phyloP scores from a whole-genome alignment of 2,329 filamentous ascomycete species.

The Colletotrichum siamense region DNA sequence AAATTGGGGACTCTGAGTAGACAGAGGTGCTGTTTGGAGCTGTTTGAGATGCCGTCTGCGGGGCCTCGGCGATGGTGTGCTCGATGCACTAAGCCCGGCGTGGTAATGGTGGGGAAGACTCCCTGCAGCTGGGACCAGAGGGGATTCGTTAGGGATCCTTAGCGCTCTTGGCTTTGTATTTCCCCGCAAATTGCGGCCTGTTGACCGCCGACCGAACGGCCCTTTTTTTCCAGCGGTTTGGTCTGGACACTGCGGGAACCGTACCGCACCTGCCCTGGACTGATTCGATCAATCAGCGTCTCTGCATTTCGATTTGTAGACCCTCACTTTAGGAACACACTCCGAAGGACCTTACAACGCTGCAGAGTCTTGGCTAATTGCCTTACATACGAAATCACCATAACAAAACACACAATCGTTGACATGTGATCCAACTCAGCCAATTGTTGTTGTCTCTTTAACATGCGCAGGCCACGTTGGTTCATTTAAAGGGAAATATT shows the following conservation, averaged over 20 bases:
- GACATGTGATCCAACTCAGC: background rate
- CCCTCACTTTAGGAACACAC: background rate
- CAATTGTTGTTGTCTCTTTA: background rate
- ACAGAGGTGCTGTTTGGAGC: background rate
- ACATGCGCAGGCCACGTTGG: background rate
- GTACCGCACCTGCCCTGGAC: background rate
- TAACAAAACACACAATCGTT: background rate
- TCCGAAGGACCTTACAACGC: background rate
- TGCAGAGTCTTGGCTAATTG: background rate
- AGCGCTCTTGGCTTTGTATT: constrained; percentile 6
- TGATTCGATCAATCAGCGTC: background rate
- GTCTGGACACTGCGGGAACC: background rate
- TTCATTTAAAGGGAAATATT: background rate
- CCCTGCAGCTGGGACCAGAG: constrained; percentile 3
- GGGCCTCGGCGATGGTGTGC: constrained; percentile 17
- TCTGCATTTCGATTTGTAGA: background rate
- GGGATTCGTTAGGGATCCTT: background rate
- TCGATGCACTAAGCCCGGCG: constrained; percentile 1
- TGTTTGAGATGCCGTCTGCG: background rate
- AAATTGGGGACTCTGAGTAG: constrained; percentile 8
- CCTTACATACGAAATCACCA: background rate
- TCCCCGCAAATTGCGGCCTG: constrained; percentile 16
- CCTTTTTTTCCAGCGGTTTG: background rate
- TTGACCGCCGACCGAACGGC: constrained; percentile 7
- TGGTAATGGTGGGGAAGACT: background rate